Percentiles rank a stretch among this genome's conserved stretches.
Conservation (phyloP, 768 basidiomycete species). For the Tulasnella sp. region DNA sequence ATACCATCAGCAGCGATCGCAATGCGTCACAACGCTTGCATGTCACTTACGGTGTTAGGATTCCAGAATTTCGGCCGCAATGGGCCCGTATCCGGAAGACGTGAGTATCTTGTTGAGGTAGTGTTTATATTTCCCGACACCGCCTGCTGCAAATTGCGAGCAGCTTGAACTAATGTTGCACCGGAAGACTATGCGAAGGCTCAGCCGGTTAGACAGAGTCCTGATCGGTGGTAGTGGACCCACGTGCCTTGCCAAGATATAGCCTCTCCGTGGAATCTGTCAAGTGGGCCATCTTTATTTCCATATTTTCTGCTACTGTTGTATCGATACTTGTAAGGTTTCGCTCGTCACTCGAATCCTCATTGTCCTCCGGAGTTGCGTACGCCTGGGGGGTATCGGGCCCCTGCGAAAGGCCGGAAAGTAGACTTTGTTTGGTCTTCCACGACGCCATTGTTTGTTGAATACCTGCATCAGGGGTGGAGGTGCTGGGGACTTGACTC, state of each 20-base stretch:
- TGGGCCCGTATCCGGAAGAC: conserved; percentile 34
- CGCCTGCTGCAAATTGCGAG: conserved; percentile 50
- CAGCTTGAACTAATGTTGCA: conserved; percentile 40
- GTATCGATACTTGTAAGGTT: no score
- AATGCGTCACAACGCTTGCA: no score
- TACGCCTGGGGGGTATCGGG: no score
- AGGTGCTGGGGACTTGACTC: background rate
- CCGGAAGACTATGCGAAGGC: conserved; percentile 16
- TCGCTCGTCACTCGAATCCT: no score
- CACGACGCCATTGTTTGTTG: background rate
- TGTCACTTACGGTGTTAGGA: background rate
- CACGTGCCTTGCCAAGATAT: background rate
- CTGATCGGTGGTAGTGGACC: background rate
- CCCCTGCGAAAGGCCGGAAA: no score
- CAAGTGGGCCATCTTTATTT: no score
- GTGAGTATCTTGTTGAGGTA: conserved; percentile 44
- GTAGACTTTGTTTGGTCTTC: background rate
- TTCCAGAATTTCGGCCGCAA: conserved; percentile 12
- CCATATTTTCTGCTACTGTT: no score
- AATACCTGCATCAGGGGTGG: background rate
- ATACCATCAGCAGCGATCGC: no score
- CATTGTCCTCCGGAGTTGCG: no score
- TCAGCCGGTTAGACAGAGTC: background rate
- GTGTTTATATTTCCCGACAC: conserved; percentile 26
- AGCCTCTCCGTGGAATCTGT: no score